Base-by-base conservation (phyloP, 805 yeast genomes). In the Spathaspora gorwiae region DNA sequence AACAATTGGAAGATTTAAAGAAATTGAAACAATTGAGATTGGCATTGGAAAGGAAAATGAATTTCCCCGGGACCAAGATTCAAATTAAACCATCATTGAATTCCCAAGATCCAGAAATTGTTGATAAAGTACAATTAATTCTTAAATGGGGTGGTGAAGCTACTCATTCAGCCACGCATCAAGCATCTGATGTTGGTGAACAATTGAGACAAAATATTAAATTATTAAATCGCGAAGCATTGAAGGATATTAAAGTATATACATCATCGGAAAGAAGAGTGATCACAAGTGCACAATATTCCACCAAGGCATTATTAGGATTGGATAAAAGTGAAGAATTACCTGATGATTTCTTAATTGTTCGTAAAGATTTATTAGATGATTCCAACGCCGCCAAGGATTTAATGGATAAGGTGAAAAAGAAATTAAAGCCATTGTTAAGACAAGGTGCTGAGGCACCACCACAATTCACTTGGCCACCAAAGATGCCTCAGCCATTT, bases 61-160 rank as follows among this genome's bases (percentile, higher is more conserved):
- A 79, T 42, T 83, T 94, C 54, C 97, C 98, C 1, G 99, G 99
- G 8, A 94, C 99, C 0, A 94, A 94, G 61, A 85, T 94, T 49
- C 99, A 94, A 68, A 69, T 94, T 56, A 94, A 94, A 62, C 99
- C 99, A 0, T 83, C 92, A 3, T 60, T 90, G 45, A 76, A 78
- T 55, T 68, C 72, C 11, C 82, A 79, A 35, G 75, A 72, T 47
- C 67, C 72, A 3, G 83, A 78, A 33, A 81, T 83, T 31, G 94
- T 94, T 15, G 97, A 92, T 53, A 94, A 94, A 61, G 97, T 92
- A 24, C 99, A 94, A 65, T 83, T 94, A 51, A 95, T 94, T 50
- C 73, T 94, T 56, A 94, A 94, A 63, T 94, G 99, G 99, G 99
- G 99, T 56, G 99, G 99, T 51, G 99, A 94, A 65, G 97, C 99